phyloP scores from a whole-genome alignment of 768 basidiomycete species.

The Asterophora parasitica region DNA sequence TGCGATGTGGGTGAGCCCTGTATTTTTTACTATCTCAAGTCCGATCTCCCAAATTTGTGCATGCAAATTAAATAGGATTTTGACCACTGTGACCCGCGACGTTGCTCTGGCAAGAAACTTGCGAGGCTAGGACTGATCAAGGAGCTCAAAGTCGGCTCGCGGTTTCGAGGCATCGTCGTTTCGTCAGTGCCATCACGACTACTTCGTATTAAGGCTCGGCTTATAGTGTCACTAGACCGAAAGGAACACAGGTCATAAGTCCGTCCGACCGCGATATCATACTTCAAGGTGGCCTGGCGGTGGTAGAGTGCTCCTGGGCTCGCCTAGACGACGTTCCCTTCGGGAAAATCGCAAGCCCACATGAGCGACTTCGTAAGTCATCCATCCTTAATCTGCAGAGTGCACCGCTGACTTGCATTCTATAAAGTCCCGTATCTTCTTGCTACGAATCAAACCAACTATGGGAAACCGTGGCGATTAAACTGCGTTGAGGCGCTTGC shows the following conservation, averaged over 20 bases:
- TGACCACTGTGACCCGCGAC: constrained; percentile 92
- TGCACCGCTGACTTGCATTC: no score
- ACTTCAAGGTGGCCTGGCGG: constrained; percentile 72
- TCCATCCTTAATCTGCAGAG: no score
- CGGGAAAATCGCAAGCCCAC: constrained; percentile 85
- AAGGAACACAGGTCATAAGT: constrained; percentile 72
- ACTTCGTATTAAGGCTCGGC: not conserved
- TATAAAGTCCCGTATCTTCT: constrained; percentile 85
- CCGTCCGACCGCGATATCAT: constrained; percentile 85
- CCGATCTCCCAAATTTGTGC: constrained; percentile 1
- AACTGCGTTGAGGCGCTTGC: constrained; percentile 95
- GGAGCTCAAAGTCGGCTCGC: constrained; percentile 75
- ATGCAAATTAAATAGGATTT: constrained; percentile 68
- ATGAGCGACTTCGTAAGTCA: constrained; percentile 79
- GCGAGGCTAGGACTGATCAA: constrained; percentile 79
- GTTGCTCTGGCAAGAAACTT: constrained; percentile 82
- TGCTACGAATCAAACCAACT: constrained; percentile 96
- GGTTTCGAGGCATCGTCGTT: constrained; percentile 89
- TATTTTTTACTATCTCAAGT: not conserved
- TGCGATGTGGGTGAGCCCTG: constrained; percentile 87
- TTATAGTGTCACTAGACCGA: constrained; percentile 51
- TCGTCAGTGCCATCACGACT: constrained; percentile 56
- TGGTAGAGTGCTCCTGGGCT: constrained; percentile 99
- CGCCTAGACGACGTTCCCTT: constrained; percentile 93
- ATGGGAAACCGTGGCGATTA: constrained; percentile 93